Conservation (phyloP, 169 alveolate species). For the Plasmodium adleri region DNA sequence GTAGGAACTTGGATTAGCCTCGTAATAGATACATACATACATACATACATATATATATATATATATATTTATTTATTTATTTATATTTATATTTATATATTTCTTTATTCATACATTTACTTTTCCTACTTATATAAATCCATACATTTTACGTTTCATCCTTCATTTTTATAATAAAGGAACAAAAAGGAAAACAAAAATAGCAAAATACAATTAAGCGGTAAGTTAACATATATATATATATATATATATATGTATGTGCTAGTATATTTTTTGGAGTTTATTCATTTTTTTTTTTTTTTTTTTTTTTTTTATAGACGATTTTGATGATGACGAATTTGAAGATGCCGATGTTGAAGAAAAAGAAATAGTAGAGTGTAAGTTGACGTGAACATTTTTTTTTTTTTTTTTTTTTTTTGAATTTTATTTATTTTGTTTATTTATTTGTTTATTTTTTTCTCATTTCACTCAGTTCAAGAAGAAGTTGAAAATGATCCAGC, state of each 20-base stretch:
- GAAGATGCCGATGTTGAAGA: conserved; percentile 75
- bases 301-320: neutral
- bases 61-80: neutral
- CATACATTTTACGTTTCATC: too few relatives aligned
- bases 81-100: too few relatives aligned
- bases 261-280: neutral
- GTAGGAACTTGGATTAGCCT: conserved; percentile 1
- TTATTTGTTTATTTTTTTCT: neutral
- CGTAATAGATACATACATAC: neutral
- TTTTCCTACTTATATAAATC: neutral
- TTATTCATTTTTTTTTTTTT: neutral
- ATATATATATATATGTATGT: neutral
- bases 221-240: conserved; percentile 1
- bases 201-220: neutral
- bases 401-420: neutral
- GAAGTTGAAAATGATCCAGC: conserved; percentile 2
- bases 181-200: neutral
- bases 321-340: conserved; percentile 65
- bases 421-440: neutral
- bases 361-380: conserved; percentile 28
- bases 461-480: neutral
- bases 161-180: neutral
- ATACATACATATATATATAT: neutral
- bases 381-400: neutral
- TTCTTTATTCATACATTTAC: neutral